phyloP scores from a whole-genome alignment of 164 flowering plant species.

The Piper betle region DNA sequence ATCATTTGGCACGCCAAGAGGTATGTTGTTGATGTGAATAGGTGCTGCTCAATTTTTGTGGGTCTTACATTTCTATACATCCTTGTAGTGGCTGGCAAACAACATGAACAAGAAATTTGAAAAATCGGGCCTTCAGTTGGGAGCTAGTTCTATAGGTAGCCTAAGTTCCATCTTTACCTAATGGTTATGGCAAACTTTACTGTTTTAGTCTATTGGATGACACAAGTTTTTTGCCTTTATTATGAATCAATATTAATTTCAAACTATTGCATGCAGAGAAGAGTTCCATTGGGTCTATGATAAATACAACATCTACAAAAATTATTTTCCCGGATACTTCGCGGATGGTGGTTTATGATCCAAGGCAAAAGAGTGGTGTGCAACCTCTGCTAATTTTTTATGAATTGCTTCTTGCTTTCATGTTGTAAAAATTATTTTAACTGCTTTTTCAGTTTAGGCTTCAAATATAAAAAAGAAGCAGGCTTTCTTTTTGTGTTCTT shows the following conservation, averaged over 20 bases:
- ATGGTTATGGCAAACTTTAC: slow-evolving; percentile 2
- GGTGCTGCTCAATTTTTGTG: not conserved
- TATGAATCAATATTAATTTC: not conserved
- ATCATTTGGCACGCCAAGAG: slow-evolving; percentile 77
- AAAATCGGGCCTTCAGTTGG: slow-evolving; percentile 37
- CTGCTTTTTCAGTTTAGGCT: not conserved
- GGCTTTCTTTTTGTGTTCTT: no score
- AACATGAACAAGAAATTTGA: slow-evolving; percentile 54
- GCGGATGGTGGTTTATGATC: slow-evolving; percentile 65
- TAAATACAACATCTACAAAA: slow-evolving; percentile 35
- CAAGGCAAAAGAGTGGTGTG: slow-evolving; percentile 61
- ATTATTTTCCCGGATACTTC: slow-evolving; percentile 61
- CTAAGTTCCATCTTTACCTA: not conserved
- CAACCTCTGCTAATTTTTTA: not conserved
- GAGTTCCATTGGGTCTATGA: slow-evolving; percentile 21
- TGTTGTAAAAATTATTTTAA: not conserved
- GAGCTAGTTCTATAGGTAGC: slow-evolving; percentile 37
- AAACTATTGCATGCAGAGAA: slow-evolving; percentile 27
- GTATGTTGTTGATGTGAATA: slow-evolving; percentile 17
- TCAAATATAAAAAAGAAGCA: not conserved
- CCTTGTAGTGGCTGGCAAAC: slow-evolving; percentile 69
- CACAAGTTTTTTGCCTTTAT: no score
- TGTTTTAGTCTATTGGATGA: not conserved
- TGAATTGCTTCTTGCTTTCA: not conserved
- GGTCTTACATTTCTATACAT: no score